phyloP scores from a whole-genome alignment of 139 green algal species.

The Chlamydomonas sp. region DNA sequence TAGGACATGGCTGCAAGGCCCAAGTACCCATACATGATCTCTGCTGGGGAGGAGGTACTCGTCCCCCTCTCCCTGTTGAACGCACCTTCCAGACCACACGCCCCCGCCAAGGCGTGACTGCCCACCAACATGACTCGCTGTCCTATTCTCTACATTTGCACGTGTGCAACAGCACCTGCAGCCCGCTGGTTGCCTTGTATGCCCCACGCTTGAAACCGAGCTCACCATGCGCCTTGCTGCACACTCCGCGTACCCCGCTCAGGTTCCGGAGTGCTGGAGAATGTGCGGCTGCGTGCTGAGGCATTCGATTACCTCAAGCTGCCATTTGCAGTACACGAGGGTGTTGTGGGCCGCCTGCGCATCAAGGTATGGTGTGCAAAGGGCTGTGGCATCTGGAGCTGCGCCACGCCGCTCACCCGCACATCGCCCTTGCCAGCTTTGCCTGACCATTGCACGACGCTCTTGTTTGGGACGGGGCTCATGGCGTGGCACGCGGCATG shows the following conservation, averaged over 20 bases:
- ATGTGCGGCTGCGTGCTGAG: constrained; percentile 63
- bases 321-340: constrained; percentile 62
- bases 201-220: background rate
- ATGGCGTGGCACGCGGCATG: too few relatives aligned
- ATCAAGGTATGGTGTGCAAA: constrained; percentile 56
- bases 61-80: background rate
- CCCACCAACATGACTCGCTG: background rate
- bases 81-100: background rate
- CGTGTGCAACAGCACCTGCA: too few relatives aligned
- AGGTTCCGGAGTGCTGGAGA: constrained; percentile 69
- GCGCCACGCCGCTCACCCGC: background rate
- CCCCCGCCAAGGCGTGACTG: background rate
- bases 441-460: too few relatives aligned
- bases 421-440: too few relatives aligned
- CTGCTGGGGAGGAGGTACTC: too few relatives aligned
- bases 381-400: background rate
- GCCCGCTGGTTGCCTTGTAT: too few relatives aligned
- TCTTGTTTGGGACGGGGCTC: too few relatives aligned
- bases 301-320: constrained; percentile 72
- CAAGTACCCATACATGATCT: too few relatives aligned
- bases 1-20: background rate
- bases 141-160: background rate
- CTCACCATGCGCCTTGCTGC: background rate
- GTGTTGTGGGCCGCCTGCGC: constrained; percentile 59
- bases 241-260: background rate